Evolutionary conservation across 257 asterid species (phyloP), one percentile per base, ranked within the genome.

Genomic region (Echites panduratus): DNA sequence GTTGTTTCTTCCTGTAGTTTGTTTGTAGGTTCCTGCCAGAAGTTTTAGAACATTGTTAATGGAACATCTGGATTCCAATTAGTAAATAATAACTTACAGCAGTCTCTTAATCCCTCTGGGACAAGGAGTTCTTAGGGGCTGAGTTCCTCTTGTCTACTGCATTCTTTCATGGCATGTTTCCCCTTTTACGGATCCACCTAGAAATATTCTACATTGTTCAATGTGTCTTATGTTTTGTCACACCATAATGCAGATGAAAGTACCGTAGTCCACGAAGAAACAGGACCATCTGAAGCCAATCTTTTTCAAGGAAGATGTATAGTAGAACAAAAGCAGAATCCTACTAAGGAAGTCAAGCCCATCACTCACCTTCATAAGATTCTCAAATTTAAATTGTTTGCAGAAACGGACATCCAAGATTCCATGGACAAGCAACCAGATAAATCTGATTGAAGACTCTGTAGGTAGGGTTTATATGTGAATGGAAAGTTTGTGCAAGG

Each of bases 221-320:
- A 61, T 44, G 19, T 19, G n/a, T 48, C 40, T 57, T 14, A 9
- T 43, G 38, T 50, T 20, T 8, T 32, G 10, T 52, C 72, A 12
- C 45, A n/a, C 58, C 44, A 67, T 74, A 32, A 43, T 47, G 81
- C 85, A 90, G 97, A 85, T 72, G 85, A 54, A 1, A 76, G 77
- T 57, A 82, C 89, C 0, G 65, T 53, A 12, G 77, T 71, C 69
- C 86, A 83, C 49, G 85, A 86, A 77, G 90, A 83, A 74, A 82
- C 77, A 0, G 91, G 87, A 11, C 75, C 95, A 58, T 90, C 97
- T 29, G 88, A 86, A 75, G 83, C 88, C 68, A 89, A 85, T 70
- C 87, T 80, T 73, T 82, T 79, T 29, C 56, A 84, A 6, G 88
- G 89, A 41, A 81, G 66, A 79, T 70, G 68, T 78, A 77, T 76